Evolutionary conservation across 345 rosid genomes (phyloP).

Genomic region (Schrenkiella parvula): DNA sequence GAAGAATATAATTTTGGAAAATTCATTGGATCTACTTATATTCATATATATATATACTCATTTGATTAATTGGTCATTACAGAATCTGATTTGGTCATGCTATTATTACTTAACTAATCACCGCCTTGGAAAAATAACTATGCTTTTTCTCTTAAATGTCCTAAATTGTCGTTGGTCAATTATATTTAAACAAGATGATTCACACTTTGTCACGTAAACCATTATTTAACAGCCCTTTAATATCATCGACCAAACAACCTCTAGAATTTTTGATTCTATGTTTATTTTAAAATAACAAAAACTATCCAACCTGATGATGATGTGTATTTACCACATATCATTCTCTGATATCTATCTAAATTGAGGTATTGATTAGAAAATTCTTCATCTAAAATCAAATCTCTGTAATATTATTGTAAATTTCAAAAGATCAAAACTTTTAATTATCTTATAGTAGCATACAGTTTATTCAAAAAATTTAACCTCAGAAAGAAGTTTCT

Average conservation of each 20-base stretch:
- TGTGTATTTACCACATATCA: not conserved
- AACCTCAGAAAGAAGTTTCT: not conserved
- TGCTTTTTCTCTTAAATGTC: not conserved
- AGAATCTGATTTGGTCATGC: not conserved
- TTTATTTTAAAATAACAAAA: not conserved
- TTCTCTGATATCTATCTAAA: not conserved
- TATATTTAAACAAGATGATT: not conserved
- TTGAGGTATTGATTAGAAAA: too few species aligned
- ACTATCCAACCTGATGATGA: not conserved
- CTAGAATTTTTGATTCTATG: not conserved
- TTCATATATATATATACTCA: not conserved
- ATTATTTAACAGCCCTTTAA: not conserved
- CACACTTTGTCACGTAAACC: not conserved
- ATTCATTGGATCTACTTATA: too few species aligned
- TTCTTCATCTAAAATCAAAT: not conserved
- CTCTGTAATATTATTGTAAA: not conserved
- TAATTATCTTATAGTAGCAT: not conserved
- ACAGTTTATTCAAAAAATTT: constrained; percentile 11
- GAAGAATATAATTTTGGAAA: not conserved
- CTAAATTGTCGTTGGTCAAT: constrained; percentile 1
- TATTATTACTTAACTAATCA: constrained; percentile 7
- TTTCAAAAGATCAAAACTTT: not conserved
- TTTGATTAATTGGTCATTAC: not conserved
- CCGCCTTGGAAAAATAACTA: constrained; percentile 1
- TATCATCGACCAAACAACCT: not conserved